Percentiles rank a stretch among this genome's conserved stretches.
These are phyloP conservation scores for Crotalaria pallida DNA, from an alignment of 306 rosid species.

Conservation along the genomic window DNA sequence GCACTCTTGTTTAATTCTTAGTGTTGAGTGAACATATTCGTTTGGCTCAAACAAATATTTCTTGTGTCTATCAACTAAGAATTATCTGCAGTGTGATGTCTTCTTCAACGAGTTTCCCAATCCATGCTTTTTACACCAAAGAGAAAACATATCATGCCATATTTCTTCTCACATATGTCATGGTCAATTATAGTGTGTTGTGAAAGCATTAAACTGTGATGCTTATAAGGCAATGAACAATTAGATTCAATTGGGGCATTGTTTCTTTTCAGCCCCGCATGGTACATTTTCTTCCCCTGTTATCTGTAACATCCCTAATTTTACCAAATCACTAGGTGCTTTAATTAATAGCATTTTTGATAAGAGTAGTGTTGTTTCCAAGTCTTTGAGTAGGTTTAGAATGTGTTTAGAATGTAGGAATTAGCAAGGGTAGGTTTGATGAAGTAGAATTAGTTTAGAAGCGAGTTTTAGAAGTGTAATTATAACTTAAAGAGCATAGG, in stretches of 20 bases:
- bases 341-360: no score
- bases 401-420: no score
- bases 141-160: background rate
- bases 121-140: background rate
- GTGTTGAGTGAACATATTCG: background rate
- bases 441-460: no score
- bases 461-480: no score
- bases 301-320: no score
- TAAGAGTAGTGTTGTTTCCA: no score
- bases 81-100: background rate
- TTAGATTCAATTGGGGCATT: background rate
- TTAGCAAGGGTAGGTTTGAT: no score
- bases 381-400: no score
- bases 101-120: background rate
- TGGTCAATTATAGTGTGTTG: background rate
- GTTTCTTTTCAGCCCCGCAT: background rate
- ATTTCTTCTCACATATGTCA: no score
- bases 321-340: no score
- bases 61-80: background rate
- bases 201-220: background rate
- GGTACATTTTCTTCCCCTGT: background rate
- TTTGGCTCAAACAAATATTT: background rate
- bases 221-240: background rate
- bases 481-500: no score
- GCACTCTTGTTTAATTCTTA: background rate